phyloP scores from a whole-genome alignment of 208 protist genomes.

The Lotmaria passim region DNA sequence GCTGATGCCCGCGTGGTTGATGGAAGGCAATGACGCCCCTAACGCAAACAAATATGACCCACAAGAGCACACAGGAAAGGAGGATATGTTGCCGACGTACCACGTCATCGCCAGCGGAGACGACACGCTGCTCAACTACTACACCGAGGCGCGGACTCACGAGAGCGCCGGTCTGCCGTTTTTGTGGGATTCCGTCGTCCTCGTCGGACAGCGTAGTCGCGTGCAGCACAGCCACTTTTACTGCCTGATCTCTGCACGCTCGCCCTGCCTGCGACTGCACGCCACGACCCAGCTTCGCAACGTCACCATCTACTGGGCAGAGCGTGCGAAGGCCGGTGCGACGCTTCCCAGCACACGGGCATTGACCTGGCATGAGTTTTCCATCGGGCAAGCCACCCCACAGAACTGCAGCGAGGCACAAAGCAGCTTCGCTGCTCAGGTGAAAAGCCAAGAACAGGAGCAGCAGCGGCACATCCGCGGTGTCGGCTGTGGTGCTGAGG shows the following conservation, averaged over 20 bases:
- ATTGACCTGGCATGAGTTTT: background rate
- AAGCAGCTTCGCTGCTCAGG: background rate
- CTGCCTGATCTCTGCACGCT: constrained; percentile 15
- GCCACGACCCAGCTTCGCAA: constrained; percentile 13
- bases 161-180: background rate
- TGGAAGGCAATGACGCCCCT: background rate
- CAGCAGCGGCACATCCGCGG: background rate
- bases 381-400: background rate
- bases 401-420: constrained; percentile 18
- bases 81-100: constrained; percentile 6
- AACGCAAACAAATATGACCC: background rate
- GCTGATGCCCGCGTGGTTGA: background rate
- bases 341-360: background rate
- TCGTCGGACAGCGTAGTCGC: constrained; percentile 6
- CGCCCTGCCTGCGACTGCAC: constrained; percentile 24
- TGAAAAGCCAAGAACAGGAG: background rate
- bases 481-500: background rate
- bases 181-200: constrained; percentile 18
- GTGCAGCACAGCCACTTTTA: constrained; percentile 34
- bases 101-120: constrained; percentile 28
- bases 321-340: background rate
- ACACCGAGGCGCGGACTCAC: constrained; percentile 1
- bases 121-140: constrained; percentile 22
- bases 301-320: constrained; percentile 24
- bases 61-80: background rate